phyloP scores from a whole-genome alignment of 208 protist species.

The Strigomonas oncopelti region DNA sequence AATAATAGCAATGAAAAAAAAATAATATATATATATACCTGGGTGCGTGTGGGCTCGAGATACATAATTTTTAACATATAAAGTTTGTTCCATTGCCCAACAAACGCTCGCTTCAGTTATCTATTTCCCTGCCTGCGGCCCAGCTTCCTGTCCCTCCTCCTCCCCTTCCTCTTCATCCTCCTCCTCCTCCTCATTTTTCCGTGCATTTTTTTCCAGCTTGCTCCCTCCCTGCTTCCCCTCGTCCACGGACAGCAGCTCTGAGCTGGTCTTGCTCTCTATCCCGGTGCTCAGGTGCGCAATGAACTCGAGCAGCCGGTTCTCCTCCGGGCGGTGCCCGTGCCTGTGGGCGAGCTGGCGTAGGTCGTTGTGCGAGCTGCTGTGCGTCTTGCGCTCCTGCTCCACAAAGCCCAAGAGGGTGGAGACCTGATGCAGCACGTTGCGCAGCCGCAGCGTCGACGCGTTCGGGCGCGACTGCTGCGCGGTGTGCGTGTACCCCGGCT shows the following conservation, averaged over 20 bases:
- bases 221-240: no score
- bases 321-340: neutral
- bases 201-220: constrained; percentile 1
- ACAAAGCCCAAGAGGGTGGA: constrained; percentile 1
- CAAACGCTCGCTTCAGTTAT: neutral
- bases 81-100: no score
- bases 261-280: neutral
- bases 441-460: neutral
- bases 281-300: constrained; percentile 2
- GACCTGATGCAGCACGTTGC: neutral
- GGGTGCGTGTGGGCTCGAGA: no score
- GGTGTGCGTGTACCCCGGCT: no score
- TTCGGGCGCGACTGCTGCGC: no score
- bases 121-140: no score
- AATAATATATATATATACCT: constrained; percentile 6
- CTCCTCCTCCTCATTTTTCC: neutral
- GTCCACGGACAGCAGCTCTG: neutral
- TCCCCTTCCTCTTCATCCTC: neutral
- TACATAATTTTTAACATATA: constrained; percentile 5
- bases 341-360: neutral
- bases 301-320: neutral
- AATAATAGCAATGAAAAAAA: constrained; percentile 1
- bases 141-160: neutral
- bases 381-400: neutral
- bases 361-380: neutral